A percentile compares a stretch with the other conserved stretches of the same genome.
phyloP scores from a whole-genome alignment of 768 basidiomycete genomes.

The Russula brevipes region DNA sequence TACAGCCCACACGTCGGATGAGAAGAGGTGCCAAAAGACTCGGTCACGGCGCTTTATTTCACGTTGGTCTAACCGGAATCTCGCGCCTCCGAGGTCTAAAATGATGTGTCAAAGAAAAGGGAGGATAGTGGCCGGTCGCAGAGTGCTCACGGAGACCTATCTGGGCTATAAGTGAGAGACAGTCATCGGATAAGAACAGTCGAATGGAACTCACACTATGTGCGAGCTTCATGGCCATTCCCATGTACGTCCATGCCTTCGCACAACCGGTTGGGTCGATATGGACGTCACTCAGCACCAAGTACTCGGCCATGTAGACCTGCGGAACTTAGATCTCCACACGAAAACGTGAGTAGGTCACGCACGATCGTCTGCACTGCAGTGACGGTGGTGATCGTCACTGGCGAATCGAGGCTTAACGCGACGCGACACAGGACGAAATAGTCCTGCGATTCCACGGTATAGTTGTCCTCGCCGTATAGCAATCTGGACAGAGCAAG shows the following conservation, averaged over 20 bases:
- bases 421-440: slow-evolving; percentile 54
- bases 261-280: slow-evolving; percentile 39
- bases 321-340: slow-evolving; percentile 29
- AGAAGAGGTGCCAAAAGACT: slow-evolving; percentile 68
- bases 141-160: slow-evolving; percentile 49
- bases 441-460: slow-evolving; percentile 55
- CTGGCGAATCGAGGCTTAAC: slow-evolving; percentile 44
- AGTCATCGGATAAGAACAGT: slow-evolving; percentile 9
- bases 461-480: slow-evolving; percentile 47
- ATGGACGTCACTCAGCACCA: slow-evolving; percentile 52
- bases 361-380: slow-evolving; percentile 55
- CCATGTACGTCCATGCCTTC: slow-evolving; percentile 52
- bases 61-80: slow-evolving; percentile 52
- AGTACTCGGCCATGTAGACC: slow-evolving; percentile 44
- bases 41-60: slow-evolving; percentile 45
- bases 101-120: slow-evolving; percentile 19
- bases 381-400: slow-evolving; percentile 47
- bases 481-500: slow-evolving; percentile 65
- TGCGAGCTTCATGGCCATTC: slow-evolving; percentile 53
- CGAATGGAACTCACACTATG: slow-evolving; percentile 46
- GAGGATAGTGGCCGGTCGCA: background rate
- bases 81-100: slow-evolving; percentile 52
- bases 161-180: slow-evolving; percentile 28
- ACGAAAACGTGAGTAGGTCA: slow-evolving; percentile 1
- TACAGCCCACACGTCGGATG: slow-evolving; percentile 58